These are phyloP conservation scores for Skeletonema menzelii DNA, from an alignment of 108 stramenopile genomes.

Conservation along the genomic window DNA sequence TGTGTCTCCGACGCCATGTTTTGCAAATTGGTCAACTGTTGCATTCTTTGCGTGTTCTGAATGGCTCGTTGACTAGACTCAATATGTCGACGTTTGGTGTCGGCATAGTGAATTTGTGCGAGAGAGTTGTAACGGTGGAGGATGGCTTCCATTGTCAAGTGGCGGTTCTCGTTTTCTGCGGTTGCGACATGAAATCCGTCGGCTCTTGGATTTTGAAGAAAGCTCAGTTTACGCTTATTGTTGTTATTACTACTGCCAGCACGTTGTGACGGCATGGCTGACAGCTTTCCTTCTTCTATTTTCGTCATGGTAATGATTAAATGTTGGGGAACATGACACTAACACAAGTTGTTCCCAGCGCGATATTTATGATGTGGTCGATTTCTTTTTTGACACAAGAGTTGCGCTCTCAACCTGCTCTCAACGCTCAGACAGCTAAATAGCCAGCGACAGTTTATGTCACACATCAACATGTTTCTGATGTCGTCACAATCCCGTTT, in stretches of 20 bases:
- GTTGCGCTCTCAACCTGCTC: too few species aligned
- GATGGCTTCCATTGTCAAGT: constrained; percentile 1
- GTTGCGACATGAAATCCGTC: not conserved
- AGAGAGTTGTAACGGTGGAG: constrained; percentile 23
- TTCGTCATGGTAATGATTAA: not conserved
- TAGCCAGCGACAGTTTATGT: too few species aligned
- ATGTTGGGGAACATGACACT: too few species aligned
- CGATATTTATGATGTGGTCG: too few species aligned
- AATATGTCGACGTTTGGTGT: constrained; percentile 6
- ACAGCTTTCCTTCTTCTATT: not conserved
- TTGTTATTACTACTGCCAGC: not conserved
- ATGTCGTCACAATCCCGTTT: too few species aligned
- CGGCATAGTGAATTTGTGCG: not conserved
- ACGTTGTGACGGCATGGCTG: not conserved
- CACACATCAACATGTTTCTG: too few species aligned
- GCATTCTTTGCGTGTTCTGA: not conserved
- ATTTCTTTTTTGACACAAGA: too few species aligned
- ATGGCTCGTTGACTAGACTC: not conserved
- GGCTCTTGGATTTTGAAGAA: not conserved
- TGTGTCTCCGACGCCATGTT: constrained; percentile 1
- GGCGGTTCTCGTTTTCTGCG: not conserved
- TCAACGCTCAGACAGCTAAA: too few species aligned
- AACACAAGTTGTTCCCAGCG: too few species aligned
- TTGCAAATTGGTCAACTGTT: not conserved
- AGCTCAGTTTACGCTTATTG: not conserved